These are phyloP conservation scores for Cladosporium sp. DNA, from an alignment of 2,329 filamentous ascomycete species.

Conservation along the genomic window DNA sequence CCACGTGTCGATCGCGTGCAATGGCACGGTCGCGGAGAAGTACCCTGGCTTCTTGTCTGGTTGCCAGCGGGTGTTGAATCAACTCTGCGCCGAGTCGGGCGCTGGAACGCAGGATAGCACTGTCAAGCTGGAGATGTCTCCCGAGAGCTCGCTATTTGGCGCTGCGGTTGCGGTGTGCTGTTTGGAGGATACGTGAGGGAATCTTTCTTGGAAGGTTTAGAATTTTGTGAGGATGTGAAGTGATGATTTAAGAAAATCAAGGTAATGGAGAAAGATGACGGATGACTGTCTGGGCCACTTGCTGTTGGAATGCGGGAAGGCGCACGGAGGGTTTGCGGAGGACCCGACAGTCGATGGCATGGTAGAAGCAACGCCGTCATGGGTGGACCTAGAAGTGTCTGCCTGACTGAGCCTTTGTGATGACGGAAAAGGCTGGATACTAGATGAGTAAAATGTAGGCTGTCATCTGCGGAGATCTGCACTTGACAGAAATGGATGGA, in stretches of 20 bases:
- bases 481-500: background rate
- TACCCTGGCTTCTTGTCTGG: slow-evolving; percentile 67
- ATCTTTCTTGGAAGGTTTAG: background rate
- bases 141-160: slow-evolving; percentile 73
- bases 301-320: background rate
- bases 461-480: background rate
- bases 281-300: background rate
- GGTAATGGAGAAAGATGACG: background rate
- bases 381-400: background rate
- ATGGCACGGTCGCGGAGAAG: slow-evolving; percentile 76
- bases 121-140: slow-evolving; percentile 66
- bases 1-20: slow-evolving; percentile 64
- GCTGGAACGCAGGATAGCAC: slow-evolving; percentile 37
- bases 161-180: slow-evolving; percentile 64
- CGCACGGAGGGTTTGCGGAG: background rate
- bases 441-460: background rate
- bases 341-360: background rate
- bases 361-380: background rate
- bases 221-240: background rate
- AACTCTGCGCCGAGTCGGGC: slow-evolving; percentile 49
- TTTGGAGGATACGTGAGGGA: slow-evolving; percentile 23
- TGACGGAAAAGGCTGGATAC: background rate
- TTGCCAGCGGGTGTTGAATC: slow-evolving; percentile 65
- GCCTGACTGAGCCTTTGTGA: background rate
- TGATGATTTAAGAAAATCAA: background rate